Evolutionary conservation across 2,329 filamentous ascomycete genomes (phyloP), one percentile per base, ranked within the genome.

Genomic region (Helotiales sp.): DNA sequence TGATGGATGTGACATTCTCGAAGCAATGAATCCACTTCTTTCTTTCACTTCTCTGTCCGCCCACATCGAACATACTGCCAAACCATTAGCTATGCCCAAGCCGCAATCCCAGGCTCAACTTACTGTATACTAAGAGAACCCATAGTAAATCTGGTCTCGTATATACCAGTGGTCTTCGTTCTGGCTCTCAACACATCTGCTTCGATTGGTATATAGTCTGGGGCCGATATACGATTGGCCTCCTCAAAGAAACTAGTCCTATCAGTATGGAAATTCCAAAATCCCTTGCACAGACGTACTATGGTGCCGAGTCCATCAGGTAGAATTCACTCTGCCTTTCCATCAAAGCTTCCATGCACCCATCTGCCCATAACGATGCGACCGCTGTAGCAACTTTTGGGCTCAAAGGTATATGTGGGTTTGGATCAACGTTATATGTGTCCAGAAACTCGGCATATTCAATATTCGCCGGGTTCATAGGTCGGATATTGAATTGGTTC

Each of bases 11-110:
- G 69, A 99, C 95, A 69, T 98, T 98, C 75, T 99, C 95, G 74
- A 99, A 99, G 78, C 95, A 99, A 77, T 99, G 95, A 72, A 99
- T 99, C 95, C 95, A 99, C 79, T 99, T 99, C 81, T 99, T 99
- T 62, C 95, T 85, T 76, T 99, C 95, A 74, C 93, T 98, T 72
- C 95, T 82, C 76, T 99, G 95, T 24, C 95, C 95, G 62, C 95
- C 95, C 4, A 99, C 95, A 74, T 99, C 95, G 72, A 99, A 99
- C 95, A 99, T 99, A 78, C 93, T 98, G 6, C 15, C 42, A 47
- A 33, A 22, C 19, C 17, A 30, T 71, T 54, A 73, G 67, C 55
- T 50, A 8, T 22, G 56, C 52, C 50, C n/a, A 31, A n/a, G 5
- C n/a, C 13, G 25, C 5, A 10, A 5, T 17, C 24, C 7, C 19